Evolutionary conservation across 2,329 filamentous ascomycete genomes (phyloP), one percentile per base, ranked within the genome.

Genomic region (Cytospora schulzeri): DNA sequence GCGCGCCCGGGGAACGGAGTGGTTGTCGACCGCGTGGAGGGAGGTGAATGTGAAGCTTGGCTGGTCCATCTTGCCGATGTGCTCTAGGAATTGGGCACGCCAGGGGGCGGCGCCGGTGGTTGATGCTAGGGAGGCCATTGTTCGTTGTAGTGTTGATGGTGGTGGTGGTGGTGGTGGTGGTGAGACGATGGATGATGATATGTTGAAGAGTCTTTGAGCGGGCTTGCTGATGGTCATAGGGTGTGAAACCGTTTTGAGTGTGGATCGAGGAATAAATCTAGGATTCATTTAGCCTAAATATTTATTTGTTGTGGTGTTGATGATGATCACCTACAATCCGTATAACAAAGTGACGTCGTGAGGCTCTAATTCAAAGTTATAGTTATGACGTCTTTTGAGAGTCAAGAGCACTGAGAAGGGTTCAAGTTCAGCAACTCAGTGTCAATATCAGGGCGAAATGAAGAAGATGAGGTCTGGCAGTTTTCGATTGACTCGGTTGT

Each of bases 1-100:
- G 60, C 93, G 87, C 11, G 87, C 89, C 61, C 91, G 85, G 1
- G 88, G 83, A 6, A 72, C 64, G 1, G 81, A 69, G 67, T 63
- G 55, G 11, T n/a, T 57, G 63, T 52, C 59, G 50, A 68, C 60
- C 5, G 66, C 14, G 66, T 82, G 83, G 19, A 86, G 72, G 2
- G 84, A 85, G 71, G 79, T 78, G 57, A 87, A 78, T 26, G 76
- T 76, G 71, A 86, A 85, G 60, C 77, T 77, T 8, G 83, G 80
- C n/a, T 77, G 72, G 50, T 76, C 68, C 78, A 85, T 81, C 58
- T 74, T 71, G 56, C 77, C 67, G 53, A 86, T 66, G 70, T 87
- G 83, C n/a, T 80, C 74, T 58, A 84, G 71, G 73, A 87, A 85
- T 48, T 75, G 70, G 65, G 76, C 71, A 62, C 83, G 82, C 85